phyloP scores from a whole-genome alignment of 495 filamentous ascomycete genomes.

The Aspergillus sclerotioniger region DNA sequence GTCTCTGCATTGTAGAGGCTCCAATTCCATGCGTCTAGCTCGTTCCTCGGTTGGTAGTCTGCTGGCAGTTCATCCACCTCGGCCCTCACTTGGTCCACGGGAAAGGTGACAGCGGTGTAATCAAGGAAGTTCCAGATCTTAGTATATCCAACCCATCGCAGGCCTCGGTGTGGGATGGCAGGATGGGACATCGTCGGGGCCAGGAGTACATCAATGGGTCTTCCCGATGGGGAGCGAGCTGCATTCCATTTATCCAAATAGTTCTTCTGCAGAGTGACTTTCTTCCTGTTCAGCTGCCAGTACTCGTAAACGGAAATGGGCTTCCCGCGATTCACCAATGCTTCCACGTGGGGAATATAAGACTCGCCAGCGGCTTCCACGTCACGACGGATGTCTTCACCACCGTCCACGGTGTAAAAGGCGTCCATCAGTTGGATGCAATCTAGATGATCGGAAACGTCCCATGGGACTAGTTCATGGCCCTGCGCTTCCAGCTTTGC shows the following conservation, averaged over 20 bases:
- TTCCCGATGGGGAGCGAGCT: slow-evolving; percentile 41
- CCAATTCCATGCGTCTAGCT: slow-evolving; percentile 52
- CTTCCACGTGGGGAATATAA: slow-evolving; percentile 51
- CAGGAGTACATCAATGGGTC: slow-evolving; percentile 62
- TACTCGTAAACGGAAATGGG: slow-evolving; percentile 55
- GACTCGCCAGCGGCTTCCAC: slow-evolving; percentile 50
- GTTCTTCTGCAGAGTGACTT: slow-evolving; percentile 47
- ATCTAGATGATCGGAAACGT: slow-evolving; percentile 38
- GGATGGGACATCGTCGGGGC: slow-evolving; percentile 49
- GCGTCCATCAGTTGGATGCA: slow-evolving; percentile 49
- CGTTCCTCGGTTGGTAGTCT: slow-evolving; percentile 48
- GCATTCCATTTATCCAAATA: slow-evolving; percentile 59
- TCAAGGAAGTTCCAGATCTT: slow-evolving; percentile 70
- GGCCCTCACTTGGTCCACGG: slow-evolving; percentile 50
- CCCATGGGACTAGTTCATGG: slow-evolving; percentile 51
- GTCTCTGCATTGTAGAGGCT: slow-evolving; percentile 44
- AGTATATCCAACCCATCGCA: slow-evolving; percentile 58
- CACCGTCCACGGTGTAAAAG: slow-evolving; percentile 55
- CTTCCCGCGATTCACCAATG: slow-evolving; percentile 44
- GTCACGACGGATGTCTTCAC: slow-evolving; percentile 52
- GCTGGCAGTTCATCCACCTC: slow-evolving; percentile 44
- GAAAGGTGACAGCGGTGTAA: slow-evolving; percentile 57
- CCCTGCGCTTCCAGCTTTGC: slow-evolving; percentile 35
- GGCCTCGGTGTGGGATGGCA: slow-evolving; percentile 47
- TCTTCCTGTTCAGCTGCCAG: slow-evolving; percentile 56